A percentile compares a stretch with the other conserved stretches of the same genome.
Evolutionary conservation across 2,329 filamentous ascomycete species (phyloP).

Genomic region (Pseudogymnoascus sp.): DNA sequence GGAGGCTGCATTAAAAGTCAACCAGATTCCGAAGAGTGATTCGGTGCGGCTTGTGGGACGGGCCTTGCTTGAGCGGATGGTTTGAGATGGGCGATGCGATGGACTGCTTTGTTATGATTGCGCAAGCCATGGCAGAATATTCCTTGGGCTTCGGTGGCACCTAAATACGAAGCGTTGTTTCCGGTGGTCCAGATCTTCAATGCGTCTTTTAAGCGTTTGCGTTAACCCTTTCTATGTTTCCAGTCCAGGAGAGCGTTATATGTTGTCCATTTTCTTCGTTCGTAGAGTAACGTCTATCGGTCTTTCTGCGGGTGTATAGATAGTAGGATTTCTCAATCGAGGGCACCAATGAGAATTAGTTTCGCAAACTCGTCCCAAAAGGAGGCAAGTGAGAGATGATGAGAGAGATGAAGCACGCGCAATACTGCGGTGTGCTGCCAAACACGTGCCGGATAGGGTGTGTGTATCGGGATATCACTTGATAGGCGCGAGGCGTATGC

Average conservation of each 20-base stretch:
- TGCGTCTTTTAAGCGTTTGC: background rate
- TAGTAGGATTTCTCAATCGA: background rate
- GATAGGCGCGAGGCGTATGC: background rate
- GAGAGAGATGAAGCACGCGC: background rate
- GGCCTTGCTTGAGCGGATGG: background rate
- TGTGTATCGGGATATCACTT: slow-evolving; percentile 2
- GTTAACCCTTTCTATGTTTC: background rate
- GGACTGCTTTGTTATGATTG: background rate
- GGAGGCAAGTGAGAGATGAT: background rate
- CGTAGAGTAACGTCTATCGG: background rate
- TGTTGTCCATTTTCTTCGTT: background rate
- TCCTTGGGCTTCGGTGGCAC: background rate
- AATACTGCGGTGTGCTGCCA: background rate
- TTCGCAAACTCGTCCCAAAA: background rate
- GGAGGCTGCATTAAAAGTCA: background rate
- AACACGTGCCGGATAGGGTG: background rate
- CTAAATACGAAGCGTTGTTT: background rate
- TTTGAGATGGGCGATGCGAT: background rate
- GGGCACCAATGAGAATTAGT: background rate
- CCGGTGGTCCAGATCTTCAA: background rate
- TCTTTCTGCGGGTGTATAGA: background rate
- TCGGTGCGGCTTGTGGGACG: background rate
- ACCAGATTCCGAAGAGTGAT: background rate
- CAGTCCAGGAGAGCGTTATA: too few species aligned
- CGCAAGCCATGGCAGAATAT: background rate